Base-by-base conservation (phyloP, 1,284 basidiomycete species). In the Gomphus sp. region DNA sequence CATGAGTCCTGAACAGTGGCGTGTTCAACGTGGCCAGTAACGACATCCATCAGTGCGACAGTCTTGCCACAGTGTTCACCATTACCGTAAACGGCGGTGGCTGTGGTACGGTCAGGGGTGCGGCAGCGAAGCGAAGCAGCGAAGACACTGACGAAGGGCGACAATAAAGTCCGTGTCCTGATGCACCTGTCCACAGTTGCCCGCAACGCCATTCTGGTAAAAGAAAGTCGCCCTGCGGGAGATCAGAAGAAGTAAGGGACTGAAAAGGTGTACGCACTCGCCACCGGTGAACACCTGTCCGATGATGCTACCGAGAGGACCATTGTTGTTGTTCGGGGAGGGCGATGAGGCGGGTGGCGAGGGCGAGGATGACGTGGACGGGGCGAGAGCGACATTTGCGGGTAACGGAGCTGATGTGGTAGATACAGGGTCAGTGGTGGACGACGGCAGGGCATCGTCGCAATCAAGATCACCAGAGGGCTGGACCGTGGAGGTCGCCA, bases 1-100 rank as follows among this genome's bases (percentile, higher is more conserved):
- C 93, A 96, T 28, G 78, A 84, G 66, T 95, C 93, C 14, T 79
- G 86, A 65, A 94, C 77, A 25, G 75, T 78, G 60, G 85, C 91
- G 2, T 71, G 76, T 62, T 89, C 80, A 18, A 70, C 71, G 70
- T 81, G 77, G 63, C 78, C 76, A 71, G 82, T 85, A 58, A 70
- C 64, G 33, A 64, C 63, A 74, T 89, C 87, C 64, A 76, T 87
- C 69, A 95, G 82, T 63, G 69, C 64, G 64, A 94, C 80, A 56
- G 75, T 68, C 68, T 78, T 73, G 60, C 85, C 87, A 67, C 92
- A 95, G 64, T 85, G 76, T 25, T 63, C 70, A 60, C 76, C 74
- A 51, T 78, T 71, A 31, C 81, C 83, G 67, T 85, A 88, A 2
- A 28, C 14, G 1, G 10, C 1, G 18, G 58, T 59, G 8, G 47